A percentile compares a stretch with the other conserved stretches of the same genome.
phyloP scores from a whole-genome alignment of 73 alveolate genomes.

The Uronychia setigera region DNA sequence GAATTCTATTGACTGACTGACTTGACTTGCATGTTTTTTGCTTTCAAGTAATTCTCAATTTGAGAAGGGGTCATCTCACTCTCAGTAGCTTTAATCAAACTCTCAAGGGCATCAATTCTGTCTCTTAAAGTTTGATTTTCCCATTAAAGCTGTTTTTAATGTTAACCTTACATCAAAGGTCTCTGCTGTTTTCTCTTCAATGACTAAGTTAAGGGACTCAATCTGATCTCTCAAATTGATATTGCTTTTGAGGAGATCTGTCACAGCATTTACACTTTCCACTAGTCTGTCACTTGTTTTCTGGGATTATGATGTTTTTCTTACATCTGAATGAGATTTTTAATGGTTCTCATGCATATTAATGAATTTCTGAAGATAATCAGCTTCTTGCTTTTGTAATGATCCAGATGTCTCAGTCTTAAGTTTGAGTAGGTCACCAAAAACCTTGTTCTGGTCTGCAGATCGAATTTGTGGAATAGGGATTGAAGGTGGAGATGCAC shows the following conservation, averaged over 20 bases:
- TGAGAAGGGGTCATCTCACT: neutral
- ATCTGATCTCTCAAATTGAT: constrained; percentile 45
- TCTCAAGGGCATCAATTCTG: constrained; percentile 38
- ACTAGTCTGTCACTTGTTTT: constrained; percentile 37
- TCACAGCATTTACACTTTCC: constrained; percentile 39
- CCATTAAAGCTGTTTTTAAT: constrained; percentile 1
- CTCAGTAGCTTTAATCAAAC: constrained; percentile 17
- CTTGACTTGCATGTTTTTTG: constrained; percentile 17
- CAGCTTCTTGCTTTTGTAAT: neutral
- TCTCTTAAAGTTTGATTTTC: constrained; percentile 35
- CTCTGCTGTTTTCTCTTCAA: constrained; percentile 1
- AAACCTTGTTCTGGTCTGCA: neutral
- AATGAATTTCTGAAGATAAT: constrained; percentile 6
- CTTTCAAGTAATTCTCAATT: constrained; percentile 19
- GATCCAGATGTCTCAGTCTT: neutral
- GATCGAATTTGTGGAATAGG: neutral
- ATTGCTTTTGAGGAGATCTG: constrained; percentile 39
- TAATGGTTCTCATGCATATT: neutral
- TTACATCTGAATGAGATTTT: neutral
- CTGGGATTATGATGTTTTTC: neutral
- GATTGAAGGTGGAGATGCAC: neutral
- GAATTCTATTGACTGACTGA: too few relatives aligned
- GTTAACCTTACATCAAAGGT: constrained; percentile 11
- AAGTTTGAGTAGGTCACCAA: neutral
- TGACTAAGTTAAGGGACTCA: neutral